Evolutionary conservation across 352 stramenopile species (phyloP), one percentile per base, ranked within the genome.

Genomic region (Thraustotheca clavata): DNA sequence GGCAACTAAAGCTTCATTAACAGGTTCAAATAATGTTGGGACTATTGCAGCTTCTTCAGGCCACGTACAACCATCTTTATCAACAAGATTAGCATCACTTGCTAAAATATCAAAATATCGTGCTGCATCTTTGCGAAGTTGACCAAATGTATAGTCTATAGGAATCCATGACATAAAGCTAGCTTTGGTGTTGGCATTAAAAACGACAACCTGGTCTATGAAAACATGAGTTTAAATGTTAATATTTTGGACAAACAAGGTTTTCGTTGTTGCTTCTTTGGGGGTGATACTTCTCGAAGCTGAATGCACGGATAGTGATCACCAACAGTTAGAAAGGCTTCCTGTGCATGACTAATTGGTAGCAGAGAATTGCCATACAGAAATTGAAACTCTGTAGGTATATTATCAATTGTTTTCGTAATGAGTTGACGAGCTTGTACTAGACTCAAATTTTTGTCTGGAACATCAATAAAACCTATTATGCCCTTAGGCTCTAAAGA

Each of bases 401-500:
- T 76, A 36, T 88, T 73, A 41, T 90, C 81, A 11, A 90, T 77
- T 47, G 85, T 88, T 46, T 88, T 76, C 63, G 65, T 75, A 62
- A 90, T 88, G 32, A 84, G 67, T 14, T 71, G 68, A 9, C 81
- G 79, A 9, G 79, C 81, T 31, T 87, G 78, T 0, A 77, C 54
- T 24, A 90, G 54, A 31, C 69, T 88, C 77, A 87, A 88, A 24
- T 2, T 18, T 24, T 35, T 24, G 36, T 87, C 76, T 40, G 84
- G 68, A 36, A 86, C 76, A 48, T 89, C 73, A 40, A 91, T 91
- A 43, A 89, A 91, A 34, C 82, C 82, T 59, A 91, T 79, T 41
- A 89, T 71, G 31, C 80, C 79, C 49, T 71, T 69, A 8, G 67
- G 69, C 61, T 91, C 82, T 22, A 91, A 70, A 11, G 82, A 63